Evolutionary conservation across 2,329 filamentous ascomycete genomes (phyloP).

Genomic region (Fusarium burgessii): DNA sequence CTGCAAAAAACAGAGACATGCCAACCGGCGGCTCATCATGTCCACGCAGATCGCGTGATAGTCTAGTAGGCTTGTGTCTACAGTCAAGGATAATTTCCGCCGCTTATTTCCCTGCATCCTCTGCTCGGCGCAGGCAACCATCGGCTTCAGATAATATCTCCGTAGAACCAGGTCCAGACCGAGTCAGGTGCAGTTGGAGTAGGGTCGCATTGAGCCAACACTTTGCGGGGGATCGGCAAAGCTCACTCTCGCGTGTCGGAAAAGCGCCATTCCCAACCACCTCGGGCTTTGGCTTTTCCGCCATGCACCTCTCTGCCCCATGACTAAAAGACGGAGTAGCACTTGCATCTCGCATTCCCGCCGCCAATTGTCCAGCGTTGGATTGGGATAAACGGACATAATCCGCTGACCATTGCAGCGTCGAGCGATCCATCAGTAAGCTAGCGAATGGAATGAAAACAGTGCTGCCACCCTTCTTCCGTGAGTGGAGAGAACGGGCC

Average conservation of each 20-base stretch:
- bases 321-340: not conserved
- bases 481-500: not conserved
- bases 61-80: not conserved
- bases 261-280: conserved; percentile 4
- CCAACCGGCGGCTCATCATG: too few relatives aligned
- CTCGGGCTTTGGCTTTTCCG: conserved; percentile 5
- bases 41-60: too few relatives aligned
- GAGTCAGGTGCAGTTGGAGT: not conserved
- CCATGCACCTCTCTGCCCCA: too few relatives aligned
- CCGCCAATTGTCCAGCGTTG: not conserved
- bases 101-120: not conserved
- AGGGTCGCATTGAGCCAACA: not conserved
- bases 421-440: not conserved
- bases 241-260: conserved; percentile 6
- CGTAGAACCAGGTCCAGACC: not conserved
- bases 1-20: not conserved
- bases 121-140: not conserved
- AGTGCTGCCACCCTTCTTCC: not conserved
- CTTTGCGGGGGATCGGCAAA: conserved; percentile 27
- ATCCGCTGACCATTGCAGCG: not conserved
- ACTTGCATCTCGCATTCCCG: not conserved
- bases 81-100: not conserved
- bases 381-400: not conserved
- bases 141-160: not conserved
- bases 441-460: conserved; percentile 1